Evolutionary conservation across 2,329 filamentous ascomycete species (phyloP), one percentile per base, ranked within the genome.

Genomic region (Zymoseptoria tritici): DNA sequence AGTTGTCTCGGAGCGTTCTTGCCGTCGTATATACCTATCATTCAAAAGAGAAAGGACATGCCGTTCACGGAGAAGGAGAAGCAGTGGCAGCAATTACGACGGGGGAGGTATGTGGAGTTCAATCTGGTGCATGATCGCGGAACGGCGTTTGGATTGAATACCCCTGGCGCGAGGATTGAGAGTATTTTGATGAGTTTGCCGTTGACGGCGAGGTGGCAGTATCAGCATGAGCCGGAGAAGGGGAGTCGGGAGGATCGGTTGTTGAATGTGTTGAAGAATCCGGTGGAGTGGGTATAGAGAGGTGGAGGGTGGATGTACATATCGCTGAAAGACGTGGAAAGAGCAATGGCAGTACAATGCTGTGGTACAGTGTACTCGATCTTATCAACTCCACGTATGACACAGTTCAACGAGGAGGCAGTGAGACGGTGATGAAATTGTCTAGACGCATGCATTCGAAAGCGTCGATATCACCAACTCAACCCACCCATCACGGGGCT

Each of bases 161-260:
- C 93, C 0, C 94, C 94, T 0, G 91, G 91, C 50, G 89, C 92
- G 5, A 83, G 94, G 62, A 86, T 99, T 2, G 94, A 99, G 81
- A 97, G 92, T 74, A 99, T 99, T 60, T 78, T 99, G 66, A 97
- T 99, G 91, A 97, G 91, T 76, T 78, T 99, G 73, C 94, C 94
- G 5, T 80, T 96, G 65, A 97, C 93, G 13, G 94, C 94, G 22
- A 85, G 86, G 68, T 99, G 94, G 94, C 85, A 88, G 72, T 99
- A 99, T 75, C 97, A 97, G 92, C 89, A 96, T 75, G 84, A 87
- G 72, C 89, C 90, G 0, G 85, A 87, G 70, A 86, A 86, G 65
- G 86, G 85, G 60, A 88, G 84, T 72, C 77, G 86, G 64, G 94
- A 99, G 78, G 88, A 89, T 74, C 82, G 90, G 65, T 76, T 97